Evolutionary conservation across 2,329 filamentous ascomycete species (phyloP).

Genomic region (Botrytis fabae): DNA sequence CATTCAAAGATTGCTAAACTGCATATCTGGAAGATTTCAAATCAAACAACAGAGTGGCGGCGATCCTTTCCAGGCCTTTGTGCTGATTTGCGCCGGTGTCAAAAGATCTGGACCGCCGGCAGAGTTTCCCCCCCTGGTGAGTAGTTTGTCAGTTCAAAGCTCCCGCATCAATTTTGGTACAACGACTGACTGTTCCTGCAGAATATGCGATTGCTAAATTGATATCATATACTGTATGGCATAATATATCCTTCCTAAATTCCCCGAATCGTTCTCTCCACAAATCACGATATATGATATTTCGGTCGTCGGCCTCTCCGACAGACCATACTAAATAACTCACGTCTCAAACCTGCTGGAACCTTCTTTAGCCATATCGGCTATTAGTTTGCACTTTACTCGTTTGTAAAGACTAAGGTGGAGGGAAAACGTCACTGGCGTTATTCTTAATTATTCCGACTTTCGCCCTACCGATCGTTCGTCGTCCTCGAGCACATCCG

Average conservation of each 20-base stretch:
- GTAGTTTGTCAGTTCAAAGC: neutral
- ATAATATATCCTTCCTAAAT: neutral
- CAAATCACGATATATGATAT: neutral
- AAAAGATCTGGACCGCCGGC: neutral
- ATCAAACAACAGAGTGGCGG: neutral
- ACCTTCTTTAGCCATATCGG: neutral
- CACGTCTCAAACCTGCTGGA: neutral
- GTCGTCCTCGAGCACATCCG: neutral
- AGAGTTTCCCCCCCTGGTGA: neutral
- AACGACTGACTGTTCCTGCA: conserved; percentile 3
- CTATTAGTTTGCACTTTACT: neutral
- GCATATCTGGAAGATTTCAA: neutral
- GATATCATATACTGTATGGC: neutral
- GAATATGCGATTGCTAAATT: neutral
- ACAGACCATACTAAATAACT: neutral
- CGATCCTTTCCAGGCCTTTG: neutral
- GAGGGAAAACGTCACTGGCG: neutral
- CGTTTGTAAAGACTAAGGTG: neutral
- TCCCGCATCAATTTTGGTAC: neutral
- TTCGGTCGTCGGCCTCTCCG: neutral
- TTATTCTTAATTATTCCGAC: neutral
- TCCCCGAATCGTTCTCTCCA: neutral
- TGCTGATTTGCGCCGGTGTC: neutral
- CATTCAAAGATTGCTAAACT: neutral
- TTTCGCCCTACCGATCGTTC: neutral